A percentile compares a stretch with the other conserved stretches of the same genome.
phyloP scores from a whole-genome alignment of 768 basidiomycete genomes.

The Suillus spraguei region DNA sequence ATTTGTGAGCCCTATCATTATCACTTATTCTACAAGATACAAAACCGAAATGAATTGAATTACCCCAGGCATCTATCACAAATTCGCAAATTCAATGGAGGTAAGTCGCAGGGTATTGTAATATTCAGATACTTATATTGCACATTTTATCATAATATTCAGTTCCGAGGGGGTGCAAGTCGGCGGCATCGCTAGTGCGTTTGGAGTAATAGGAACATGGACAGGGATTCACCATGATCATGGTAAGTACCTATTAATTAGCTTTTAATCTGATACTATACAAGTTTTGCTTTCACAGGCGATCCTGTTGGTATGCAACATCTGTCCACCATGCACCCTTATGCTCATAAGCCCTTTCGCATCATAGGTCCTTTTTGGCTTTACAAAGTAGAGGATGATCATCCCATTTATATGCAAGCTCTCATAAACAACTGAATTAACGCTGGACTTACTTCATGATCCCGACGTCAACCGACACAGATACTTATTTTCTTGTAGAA shows the following conservation, averaged over 20 bases:
- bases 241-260: slow-evolving; percentile 34
- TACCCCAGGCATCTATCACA: slow-evolving; percentile 52
- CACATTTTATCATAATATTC: slow-evolving; percentile 13
- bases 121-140: slow-evolving; percentile 4
- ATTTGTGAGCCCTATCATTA: slow-evolving; percentile 48
- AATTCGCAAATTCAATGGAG: slow-evolving; percentile 60
- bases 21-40: slow-evolving; percentile 1
- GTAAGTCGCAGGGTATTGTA: slow-evolving; percentile 34
- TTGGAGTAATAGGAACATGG: slow-evolving; percentile 72
- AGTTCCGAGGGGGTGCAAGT: slow-evolving; percentile 73
- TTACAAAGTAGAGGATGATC: slow-evolving; percentile 55
- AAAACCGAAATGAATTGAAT: slow-evolving; percentile 16
- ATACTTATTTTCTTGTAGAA: not conserved
- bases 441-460: not conserved
- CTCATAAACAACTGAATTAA: slow-evolving; percentile 12
- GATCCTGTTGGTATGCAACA: slow-evolving; percentile 64
- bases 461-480: not conserved
- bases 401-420: slow-evolving; percentile 37
- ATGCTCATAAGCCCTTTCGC: slow-evolving; percentile 6
- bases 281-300: slow-evolving; percentile 32
- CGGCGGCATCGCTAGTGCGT: slow-evolving; percentile 64
- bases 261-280: not conserved
- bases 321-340: not conserved
- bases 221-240: slow-evolving; percentile 60
- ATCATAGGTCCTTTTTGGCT: slow-evolving; percentile 70